Base-by-base conservation (phyloP, 78 protist species). In the Planoprotostelium fungivorum region DNA sequence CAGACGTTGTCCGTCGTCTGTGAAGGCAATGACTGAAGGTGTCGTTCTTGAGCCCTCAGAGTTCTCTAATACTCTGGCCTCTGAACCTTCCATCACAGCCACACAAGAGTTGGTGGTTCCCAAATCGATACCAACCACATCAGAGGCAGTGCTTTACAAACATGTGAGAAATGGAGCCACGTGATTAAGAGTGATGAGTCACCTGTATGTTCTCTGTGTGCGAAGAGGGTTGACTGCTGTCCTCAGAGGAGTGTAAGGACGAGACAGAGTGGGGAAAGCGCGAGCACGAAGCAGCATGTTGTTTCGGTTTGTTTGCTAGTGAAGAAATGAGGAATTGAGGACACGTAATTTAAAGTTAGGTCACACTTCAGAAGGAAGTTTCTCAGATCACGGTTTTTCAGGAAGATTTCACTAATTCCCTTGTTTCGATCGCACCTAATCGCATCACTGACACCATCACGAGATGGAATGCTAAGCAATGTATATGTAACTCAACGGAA, bases 41-140 rank as follows among this genome's bases (percentile, higher is more conserved):
- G 99, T 98, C 84, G 98, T 98, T 36, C 99, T 95, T 94, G 97
- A 94, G 85, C 98, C 98, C 97, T 92, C 96, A 84, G 93, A 34
- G 89, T 94, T 94, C 84, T 94, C 95, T 25, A 94, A 83, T 38
- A 94, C 90, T 87, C 94, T 88, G 84, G 97, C 87, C 29, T 89
- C 89, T 36, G 38, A 29, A 85, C 97, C 96, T 73, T 95, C 93
- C 98, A 95, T 89, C 36, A 98, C 95, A 9, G 99, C 99, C 28
- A 99, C 99, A 86, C 99, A 98, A n/a, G 99, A 98, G 97, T 99
- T 98, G 87, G 99, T 99, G 1, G 99, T 99, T 1, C 99, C 99
- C 25, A 99, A 91, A 88, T 99, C 99, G 87, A 99, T 98, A 36
- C 99, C 99, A 36, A 99, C 95, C 37, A 94, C 95, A 16, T 1